Conservation (phyloP, 176 grass and related monocot genomes). For the Aegilops bicornis region DNA sequence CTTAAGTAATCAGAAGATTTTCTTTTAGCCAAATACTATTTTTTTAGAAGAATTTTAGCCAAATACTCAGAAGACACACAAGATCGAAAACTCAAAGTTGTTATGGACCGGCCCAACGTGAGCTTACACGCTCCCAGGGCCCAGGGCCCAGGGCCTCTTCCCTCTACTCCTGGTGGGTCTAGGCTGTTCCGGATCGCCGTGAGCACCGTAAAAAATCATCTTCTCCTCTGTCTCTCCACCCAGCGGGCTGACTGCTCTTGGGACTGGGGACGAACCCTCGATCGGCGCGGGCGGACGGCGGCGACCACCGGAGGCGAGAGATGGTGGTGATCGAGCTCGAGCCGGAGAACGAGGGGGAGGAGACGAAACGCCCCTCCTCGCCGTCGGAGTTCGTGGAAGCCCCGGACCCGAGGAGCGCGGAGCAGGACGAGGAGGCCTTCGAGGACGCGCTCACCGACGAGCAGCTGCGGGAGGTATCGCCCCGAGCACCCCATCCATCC, state of each 20-base stretch:
- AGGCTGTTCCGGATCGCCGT: not conserved
- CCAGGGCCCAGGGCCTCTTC: no score
- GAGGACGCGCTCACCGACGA: conserved; percentile 93
- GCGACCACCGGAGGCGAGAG: not conserved
- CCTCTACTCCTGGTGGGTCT: not conserved
- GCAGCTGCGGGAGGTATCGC: conserved; percentile 70
- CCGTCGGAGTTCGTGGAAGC: not conserved
- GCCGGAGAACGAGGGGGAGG: conserved; percentile 28
- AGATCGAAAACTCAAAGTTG: no score
- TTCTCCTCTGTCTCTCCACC: not conserved
- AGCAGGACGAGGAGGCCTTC: conserved; percentile 56
- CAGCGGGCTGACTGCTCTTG: not conserved
- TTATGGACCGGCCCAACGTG: no score
- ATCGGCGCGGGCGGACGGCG: not conserved
- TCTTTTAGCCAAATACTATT: no score
- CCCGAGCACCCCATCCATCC: not conserved
- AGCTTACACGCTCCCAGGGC: no score
- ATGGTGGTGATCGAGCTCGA: conserved; percentile 86
- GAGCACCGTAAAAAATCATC: not conserved
- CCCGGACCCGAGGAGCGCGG: not conserved
- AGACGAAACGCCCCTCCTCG: not conserved
- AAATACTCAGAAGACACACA: no score
- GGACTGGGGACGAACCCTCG: not conserved
- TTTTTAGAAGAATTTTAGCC: no score
- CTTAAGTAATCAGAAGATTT: no score